Evolutionary conservation across 805 yeast species (phyloP), one percentile per base, ranked within the genome.

Genomic region (Scheffersomyces coipomensis): DNA sequence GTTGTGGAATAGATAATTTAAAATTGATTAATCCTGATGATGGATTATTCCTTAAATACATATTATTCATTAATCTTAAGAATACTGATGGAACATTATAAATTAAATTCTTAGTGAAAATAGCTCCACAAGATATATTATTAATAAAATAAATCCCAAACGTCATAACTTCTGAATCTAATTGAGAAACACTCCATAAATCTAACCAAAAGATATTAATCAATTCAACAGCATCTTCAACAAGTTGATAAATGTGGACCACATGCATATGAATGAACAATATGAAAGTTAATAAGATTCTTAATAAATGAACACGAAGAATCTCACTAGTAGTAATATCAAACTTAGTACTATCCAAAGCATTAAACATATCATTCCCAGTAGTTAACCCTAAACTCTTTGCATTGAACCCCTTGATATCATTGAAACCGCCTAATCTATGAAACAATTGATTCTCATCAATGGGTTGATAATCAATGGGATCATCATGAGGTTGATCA

Each of bases 311-410:
- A 19, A 44, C 42, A 26, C 40, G 47, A 3, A 56, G 34, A 0
- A 56, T 21, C 9, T 46, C 51, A 8, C 37, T 34, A 2, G 63
- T 58, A 4, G 47, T 43, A 4, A 45, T 37, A 7, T 45, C 48
- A 3, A 33, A 35, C 17, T 40, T 31, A n/a, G 46, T 38, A 3
- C 41, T 24, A 34, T 48, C 43, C 12, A 56, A 25, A 2, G 51
- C 46, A 26, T 47, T 40, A n/a, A 45, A 24, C 17, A 49, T 31
- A 2, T 34, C 19, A 11, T 32, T 36, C 7, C 37, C 46, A 3
- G 44, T 36, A 4, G 39, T 21, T 26, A 53, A 43, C 7, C 58
- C 56, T 19, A 50, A 29, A 9, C 27, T 36, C 3, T 31, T 29
- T 4, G 43, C 38, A 19, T 44, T 42, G 17, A 51, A 45, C 5